Evolutionary conservation across 208 protist species (phyloP), one percentile per base, ranked within the genome.

Genomic region (Endotrypanum monterogeii): DNA sequence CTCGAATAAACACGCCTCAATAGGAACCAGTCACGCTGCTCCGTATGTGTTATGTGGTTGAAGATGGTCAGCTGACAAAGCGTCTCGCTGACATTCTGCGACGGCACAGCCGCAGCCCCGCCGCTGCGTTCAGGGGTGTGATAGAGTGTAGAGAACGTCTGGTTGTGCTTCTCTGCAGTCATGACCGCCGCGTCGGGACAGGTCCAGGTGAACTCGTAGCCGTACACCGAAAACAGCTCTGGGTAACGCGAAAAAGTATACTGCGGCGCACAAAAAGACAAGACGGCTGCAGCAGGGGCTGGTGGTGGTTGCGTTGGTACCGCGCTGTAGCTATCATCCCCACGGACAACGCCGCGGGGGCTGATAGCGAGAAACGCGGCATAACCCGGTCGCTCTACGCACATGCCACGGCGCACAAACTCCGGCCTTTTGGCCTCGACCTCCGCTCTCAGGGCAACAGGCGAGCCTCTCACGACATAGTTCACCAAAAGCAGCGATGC

Each of bases 231-330:
- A 74, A 85, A 37, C 25, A 97, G 80, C 76, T 89, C 80, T 16
- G 89, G 85, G 77, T 92, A 90, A 16, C 90, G 88, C 0, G 90
- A 89, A 73, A 95, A 97, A 72, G 84, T 68, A 75, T 88, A 94
- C 35, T 84, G 71, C 25, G 84, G 71, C 7, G 83, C 57, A 61
- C 92, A 97, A 77, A 95, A 92, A 14, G 87, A 80, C 23, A 97
- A 63, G 63, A 94, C 86, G 1, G 76, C 90, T 51, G 89, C 79
- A n/a, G 87, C 87, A 32, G 89, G 84, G 1, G 83, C 51, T 3
- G 82, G 77, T 20, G 83, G 83, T 8, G 76, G 58, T n/a, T n/a
- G n/a, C 5, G 83, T 83, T 39, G 83, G 54, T 23, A 70, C 32
- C 41, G 78, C 78, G 46, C 78, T 79, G 73, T 84, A 84, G 46